These are phyloP conservation scores for Aulographum hederae DNA, from an alignment of 2,329 filamentous ascomycete species.

Conservation along the genomic window DNA sequence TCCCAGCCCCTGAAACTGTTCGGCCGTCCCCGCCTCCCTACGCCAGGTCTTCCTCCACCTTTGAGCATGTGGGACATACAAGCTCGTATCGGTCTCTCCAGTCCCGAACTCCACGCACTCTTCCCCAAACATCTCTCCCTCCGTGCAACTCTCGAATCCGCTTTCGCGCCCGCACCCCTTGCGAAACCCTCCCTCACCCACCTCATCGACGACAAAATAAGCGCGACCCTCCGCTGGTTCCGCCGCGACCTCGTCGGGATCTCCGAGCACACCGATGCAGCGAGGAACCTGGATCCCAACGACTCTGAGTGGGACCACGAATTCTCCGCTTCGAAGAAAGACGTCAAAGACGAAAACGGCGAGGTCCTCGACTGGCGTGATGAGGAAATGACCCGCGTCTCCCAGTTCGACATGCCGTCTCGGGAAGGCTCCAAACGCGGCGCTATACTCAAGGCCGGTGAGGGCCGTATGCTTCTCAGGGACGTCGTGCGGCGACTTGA, in stretches of 20 bases:
- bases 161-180: constrained; percentile 79
- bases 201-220: constrained; percentile 40
- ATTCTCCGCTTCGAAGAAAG: no score
- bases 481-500: constrained; percentile 5
- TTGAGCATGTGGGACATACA: constrained; percentile 91
- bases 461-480: not conserved
- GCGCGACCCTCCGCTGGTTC: constrained; percentile 60
- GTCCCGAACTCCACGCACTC: constrained; percentile 83
- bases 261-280: constrained; percentile 4
- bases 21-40: constrained; percentile 60
- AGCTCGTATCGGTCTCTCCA: constrained; percentile 75
- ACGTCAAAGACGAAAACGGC: no score
- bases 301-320: no score
- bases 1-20: constrained; percentile 76
- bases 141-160: constrained; percentile 60
- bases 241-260: constrained; percentile 52
- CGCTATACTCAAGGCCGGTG: not conserved
- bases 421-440: not conserved
- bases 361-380: not conserved
- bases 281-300: no score
- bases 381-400: not conserved
- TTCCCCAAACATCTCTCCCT: constrained; percentile 66
- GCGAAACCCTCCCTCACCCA: constrained; percentile 46
- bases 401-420: not conserved
- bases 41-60: constrained; percentile 48